phyloP scores from a whole-genome alignment of 2,329 filamentous ascomycete species.

The Orbilia quercus region DNA sequence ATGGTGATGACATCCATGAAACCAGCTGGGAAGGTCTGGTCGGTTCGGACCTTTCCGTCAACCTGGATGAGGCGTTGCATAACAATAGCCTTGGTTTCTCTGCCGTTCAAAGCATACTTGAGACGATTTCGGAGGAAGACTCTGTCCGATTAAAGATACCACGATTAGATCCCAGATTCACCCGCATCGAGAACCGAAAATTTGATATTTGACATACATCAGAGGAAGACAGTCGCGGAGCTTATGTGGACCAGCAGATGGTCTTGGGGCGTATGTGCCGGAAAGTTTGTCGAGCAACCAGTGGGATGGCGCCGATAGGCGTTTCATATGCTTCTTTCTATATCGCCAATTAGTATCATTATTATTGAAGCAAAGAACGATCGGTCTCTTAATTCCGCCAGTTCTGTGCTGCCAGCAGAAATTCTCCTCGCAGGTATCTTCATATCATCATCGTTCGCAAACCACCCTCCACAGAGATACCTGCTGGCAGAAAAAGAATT shows the following conservation, averaged over 20 bases:
- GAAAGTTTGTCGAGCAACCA: conserved; percentile 99
- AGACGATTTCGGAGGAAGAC: conserved; percentile 72
- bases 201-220: conserved; percentile 64
- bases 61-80: conserved; percentile 99
- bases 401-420: conserved; percentile 19
- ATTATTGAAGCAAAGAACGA: conserved; percentile 14
- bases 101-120: conserved; percentile 98
- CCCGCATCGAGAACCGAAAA: conserved; percentile 7
- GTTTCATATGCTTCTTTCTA: conserved; percentile 98
- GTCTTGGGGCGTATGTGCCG: conserved; percentile 81
- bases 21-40: conserved; percentile 94
- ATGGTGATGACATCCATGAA: conserved; percentile 99
- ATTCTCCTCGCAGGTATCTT: conserved; percentile 18
- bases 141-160: conserved; percentile 24
- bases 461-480: conserved; percentile 8
- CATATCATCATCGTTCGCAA: conserved; percentile 3
- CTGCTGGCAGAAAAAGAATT: conserved; percentile 20
- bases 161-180: conserved; percentile 26
- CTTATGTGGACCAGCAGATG: conserved; percentile 94
- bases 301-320: conserved; percentile 97
- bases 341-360: conserved; percentile 46
- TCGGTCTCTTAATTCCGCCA: conserved; percentile 10
- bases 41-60: conserved; percentile 99
- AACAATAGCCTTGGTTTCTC: conserved; percentile 96
- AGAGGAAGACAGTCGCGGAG: conserved; percentile 97